These are phyloP conservation scores for Taphrina flavorubra DNA, from an alignment of 1,139 yeast species.

Conservation along the genomic window DNA sequence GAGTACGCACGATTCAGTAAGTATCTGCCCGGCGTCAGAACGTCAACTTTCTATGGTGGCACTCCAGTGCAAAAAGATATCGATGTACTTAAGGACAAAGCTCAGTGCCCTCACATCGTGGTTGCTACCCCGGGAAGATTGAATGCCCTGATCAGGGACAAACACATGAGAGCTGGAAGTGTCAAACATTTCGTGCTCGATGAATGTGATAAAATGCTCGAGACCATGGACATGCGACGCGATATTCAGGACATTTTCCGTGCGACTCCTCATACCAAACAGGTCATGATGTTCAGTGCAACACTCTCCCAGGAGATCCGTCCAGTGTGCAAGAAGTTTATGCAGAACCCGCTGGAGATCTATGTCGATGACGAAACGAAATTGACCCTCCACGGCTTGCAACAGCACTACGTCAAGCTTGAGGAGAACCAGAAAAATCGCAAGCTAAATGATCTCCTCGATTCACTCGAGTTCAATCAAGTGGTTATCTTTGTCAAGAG, in stretches of 20 bases:
- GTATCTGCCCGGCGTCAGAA: conserved; percentile 96
- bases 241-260: conserved; percentile 98
- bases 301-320: conserved; percentile 93
- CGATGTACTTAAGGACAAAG: conserved; percentile 87
- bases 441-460: conserved; percentile 88
- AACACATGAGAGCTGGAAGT: conserved; percentile 81
- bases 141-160: conserved; percentile 90
- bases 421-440: conserved; percentile 92
- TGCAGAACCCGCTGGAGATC: conserved; percentile 97
- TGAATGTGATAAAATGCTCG: conserved; percentile 98
- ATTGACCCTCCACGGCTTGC: conserved; percentile 96
- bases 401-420: conserved; percentile 91
- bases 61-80: conserved; percentile 84
- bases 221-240: conserved; percentile 84
- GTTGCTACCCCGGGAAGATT: conserved; percentile 99
- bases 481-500: conserved; percentile 95
- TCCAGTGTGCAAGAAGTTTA: conserved; percentile 95
- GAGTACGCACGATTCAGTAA: conserved; percentile 97
- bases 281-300: conserved; percentile 99
- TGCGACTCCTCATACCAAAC: conserved; percentile 97
- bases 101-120: conserved; percentile 93
- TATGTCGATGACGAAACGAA: conserved; percentile 98
- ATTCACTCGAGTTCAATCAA: conserved; percentile 95
- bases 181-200: conserved; percentile 95
- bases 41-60: conserved; percentile 98